Evolutionary conservation across 306 rosid species (phyloP), one percentile per base, ranked within the genome.

Genomic region (Castanea mollissima): DNA sequence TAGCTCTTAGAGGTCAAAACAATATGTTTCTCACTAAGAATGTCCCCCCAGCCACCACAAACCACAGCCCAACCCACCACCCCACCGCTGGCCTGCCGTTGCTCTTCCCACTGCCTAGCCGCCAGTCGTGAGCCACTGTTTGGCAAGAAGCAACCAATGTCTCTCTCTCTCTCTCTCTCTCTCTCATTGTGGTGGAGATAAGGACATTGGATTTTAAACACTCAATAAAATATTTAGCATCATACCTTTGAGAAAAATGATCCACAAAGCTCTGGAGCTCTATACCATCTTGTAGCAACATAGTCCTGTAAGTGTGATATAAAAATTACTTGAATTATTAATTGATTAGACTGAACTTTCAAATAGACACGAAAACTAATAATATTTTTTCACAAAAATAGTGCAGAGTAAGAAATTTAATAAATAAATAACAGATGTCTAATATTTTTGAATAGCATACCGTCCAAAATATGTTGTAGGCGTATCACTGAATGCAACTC

Each of bases 231-330:
- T 83, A 73, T 32, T 23, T 65, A 78, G 85, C 25, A 52, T 34
- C 81, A 56, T 82, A 94, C 99, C 97, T 89, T 92, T 5, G 99
- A 92, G 92, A 88, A 94, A 91, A 94, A 94, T 9, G 99, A 94
- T 70, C 99, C 97, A 55, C 98, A 92, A 57, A 94, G 97, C 85
- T 94, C 98, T 11, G 98, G 98, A 80, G 98, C 98, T 84, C 97
- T 88, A 86, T 94, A 94, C 98, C 98, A 94, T 86, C 98, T 91
- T 44, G 98, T 94, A 74, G 98, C 97, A 83, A 94, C 98, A 83
- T 94, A 94, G 84, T 94, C 97, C 97, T 94, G 86, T 78, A 80
- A 60, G 67, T 73, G 78, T 14, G 64, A 62, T 73, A 76, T 19
- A 59, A 57, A 20, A 49, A 73, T 64, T 38, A 38, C 46, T 38